These are phyloP conservation scores for Mesotaenium endlicherianum DNA, from an alignment of 139 green algal species.

Conservation along the genomic window DNA sequence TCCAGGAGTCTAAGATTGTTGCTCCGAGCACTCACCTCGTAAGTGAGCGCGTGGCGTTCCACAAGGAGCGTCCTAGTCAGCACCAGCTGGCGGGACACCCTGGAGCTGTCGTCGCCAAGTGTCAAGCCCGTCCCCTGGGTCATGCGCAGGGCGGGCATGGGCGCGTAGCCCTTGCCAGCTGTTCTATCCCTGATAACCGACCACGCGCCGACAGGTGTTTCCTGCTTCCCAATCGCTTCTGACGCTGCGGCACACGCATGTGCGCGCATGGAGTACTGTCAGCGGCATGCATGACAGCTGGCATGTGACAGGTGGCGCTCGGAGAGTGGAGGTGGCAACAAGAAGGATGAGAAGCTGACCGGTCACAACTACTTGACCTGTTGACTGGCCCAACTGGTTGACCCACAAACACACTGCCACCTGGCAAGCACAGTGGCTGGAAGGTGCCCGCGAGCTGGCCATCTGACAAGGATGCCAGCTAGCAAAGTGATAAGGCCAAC, in stretches of 20 bases:
- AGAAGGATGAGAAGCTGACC: not conserved
- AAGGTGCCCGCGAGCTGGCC: no score
- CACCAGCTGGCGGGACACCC: conserved; percentile 33
- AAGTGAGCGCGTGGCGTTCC: conserved; percentile 33
- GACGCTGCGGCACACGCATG: not conserved
- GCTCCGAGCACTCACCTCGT: conserved; percentile 26
- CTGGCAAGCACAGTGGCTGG: no score
- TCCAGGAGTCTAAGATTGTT: not conserved
- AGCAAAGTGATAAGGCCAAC: not conserved
- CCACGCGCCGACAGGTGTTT: not conserved
- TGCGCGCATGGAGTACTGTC: not conserved
- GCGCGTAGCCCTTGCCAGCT: not conserved
- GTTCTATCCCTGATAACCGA: not conserved
- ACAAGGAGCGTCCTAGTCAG: conserved; percentile 35
- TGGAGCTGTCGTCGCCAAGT: not conserved
- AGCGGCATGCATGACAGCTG: not conserved
- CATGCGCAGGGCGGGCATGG: not conserved
- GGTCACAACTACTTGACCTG: no score
- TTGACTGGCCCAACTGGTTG: no score
- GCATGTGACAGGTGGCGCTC: not conserved
- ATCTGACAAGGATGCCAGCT: not conserved
- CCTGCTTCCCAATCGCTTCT: not conserved
- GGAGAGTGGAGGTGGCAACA: not conserved
- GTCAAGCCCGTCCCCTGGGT: not conserved
- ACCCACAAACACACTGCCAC: no score